Base-by-base conservation (phyloP, 192 early-diverging fungal genomes). In the Chytriomyces hyalinus region DNA sequence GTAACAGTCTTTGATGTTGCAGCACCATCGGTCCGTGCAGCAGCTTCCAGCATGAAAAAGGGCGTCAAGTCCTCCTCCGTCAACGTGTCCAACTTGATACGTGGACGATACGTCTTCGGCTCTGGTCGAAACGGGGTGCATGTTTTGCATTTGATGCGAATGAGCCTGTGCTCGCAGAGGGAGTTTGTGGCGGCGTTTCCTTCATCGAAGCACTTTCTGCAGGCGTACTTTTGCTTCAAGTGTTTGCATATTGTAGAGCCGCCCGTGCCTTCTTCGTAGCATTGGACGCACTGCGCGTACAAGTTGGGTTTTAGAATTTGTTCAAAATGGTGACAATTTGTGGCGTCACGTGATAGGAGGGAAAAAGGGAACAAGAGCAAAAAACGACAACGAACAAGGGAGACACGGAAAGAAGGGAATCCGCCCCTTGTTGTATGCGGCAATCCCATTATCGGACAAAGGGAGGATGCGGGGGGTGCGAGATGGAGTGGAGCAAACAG, bases 201-300 rank as follows among this genome's bases (percentile, higher is more conserved):
- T 47, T 68, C 67, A 48, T 68, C 67, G 3, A 68, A 68, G 67
- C 24, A 26, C 0, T 26, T 26, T 0, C 24, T 26, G 24, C 24
- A 26, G 24, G 24, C 24, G 24, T 26, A 26, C 24, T 26, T 26
- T 26, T 26, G 24, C 0, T 26, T 26, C 24, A 26, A 26, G 0
- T 26, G 24, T 26, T 26, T 26, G 24, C 24, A 26, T 26, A 26
- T 26, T 26, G 24, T 26, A 26, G 24, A 26, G 24, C 24, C 24
- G 24, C 24, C 24, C 0, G 24, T 26, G 24, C 24, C 24, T 26
- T 26, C 24, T 26, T 26, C 24, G 24, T 26, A 26, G 24, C 24
- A 26, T 53, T 69, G 67, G 44, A 78, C 77, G 61, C 77, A 72
- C 77, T 78, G 36, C 10, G 11, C 9, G 17, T 9, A 36, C 17